Evolutionary conservation across 2,329 filamentous ascomycete genomes (phyloP), one percentile per base, ranked within the genome.

Genomic region (Huntiella omanensis): DNA sequence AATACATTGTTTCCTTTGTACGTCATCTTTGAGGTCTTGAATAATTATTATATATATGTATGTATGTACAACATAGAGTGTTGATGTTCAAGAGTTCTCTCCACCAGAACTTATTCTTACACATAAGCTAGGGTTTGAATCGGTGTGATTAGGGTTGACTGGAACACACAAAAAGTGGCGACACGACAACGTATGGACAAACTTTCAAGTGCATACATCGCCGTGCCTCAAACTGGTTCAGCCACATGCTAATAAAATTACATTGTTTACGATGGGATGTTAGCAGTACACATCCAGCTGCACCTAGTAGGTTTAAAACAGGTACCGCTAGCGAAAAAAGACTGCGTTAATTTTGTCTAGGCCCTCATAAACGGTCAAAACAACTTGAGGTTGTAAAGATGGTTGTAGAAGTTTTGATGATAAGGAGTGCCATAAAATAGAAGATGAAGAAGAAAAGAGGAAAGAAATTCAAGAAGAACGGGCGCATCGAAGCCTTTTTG

Each of bases 261-360:
- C 4, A 28, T 39, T 33, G 33, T 45, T 15, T n/a, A 5, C 11
- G 36, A 33, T 33, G 48, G 52, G 59, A 71, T 94, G 83, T 93
- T 63, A 71, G 80, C 84, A 85, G 77, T 76, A 75, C 75, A 86
- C 93, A 94, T 94, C 86, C 93, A 94, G 88, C 85, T 72, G 80
- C 79, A 75, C 71, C 82, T 80, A 83, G 84, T 75, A 62, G 64
- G 59, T 62, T 59, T 54, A 42, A 41, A 54, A 74, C 83, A 86
- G 84, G 83, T 80, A 80, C 83, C 76, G 86, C 83, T 95, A 95
- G 87, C 87, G 87, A 86, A 93, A 86, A 86, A 83, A 83, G 81
- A 80, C 81, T 83, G 81, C 78, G 66, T 52, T 60, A 61, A 47
- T 52, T 67, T 67, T 61, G 60, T 94, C 83, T 94, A 62, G 83